Percentiles rank a stretch among this genome's conserved stretches.
These are phyloP conservation scores for Mortierella sp. DNA, from an alignment of 371 early-diverging fungal genomes.

Conservation along the genomic window DNA sequence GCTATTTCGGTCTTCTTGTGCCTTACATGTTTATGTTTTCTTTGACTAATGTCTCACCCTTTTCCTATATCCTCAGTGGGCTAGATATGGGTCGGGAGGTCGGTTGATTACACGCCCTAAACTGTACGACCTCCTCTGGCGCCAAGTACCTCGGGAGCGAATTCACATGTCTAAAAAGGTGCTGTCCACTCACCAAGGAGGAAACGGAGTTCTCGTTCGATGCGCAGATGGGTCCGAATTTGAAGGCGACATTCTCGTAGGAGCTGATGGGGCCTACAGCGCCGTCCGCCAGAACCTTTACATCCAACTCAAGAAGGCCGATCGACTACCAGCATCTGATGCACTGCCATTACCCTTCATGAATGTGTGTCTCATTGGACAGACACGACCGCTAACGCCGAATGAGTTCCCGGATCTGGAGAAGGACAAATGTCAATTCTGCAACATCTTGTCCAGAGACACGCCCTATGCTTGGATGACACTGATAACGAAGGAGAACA, in stretches of 20 bases:
- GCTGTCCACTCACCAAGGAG: conserved; percentile 3
- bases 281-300: conserved; percentile 23
- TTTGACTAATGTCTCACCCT: no score
- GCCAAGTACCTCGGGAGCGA: conserved; percentile 12
- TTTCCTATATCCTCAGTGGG: no score
- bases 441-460: no score
- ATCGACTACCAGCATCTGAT: conserved; percentile 10
- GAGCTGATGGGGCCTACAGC: conserved; percentile 32
- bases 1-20: no score
- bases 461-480: no score
- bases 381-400: neutral
- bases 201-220: conserved; percentile 3
- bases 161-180: conserved; percentile 13
- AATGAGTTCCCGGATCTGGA: neutral
- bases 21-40: no score
- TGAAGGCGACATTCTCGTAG: conserved; percentile 30
- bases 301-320: neutral
- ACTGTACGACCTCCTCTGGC: conserved; percentile 10
- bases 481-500: no score
- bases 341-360: neutral
- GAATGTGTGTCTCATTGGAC: conserved; percentile 6
- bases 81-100: no score
- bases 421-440: conserved; percentile 14
- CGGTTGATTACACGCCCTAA: no score
- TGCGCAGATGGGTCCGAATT: conserved; percentile 13